Conservation (phyloP, 495 filamentous ascomycete genomes). For the Cenococcum geophilum region DNA sequence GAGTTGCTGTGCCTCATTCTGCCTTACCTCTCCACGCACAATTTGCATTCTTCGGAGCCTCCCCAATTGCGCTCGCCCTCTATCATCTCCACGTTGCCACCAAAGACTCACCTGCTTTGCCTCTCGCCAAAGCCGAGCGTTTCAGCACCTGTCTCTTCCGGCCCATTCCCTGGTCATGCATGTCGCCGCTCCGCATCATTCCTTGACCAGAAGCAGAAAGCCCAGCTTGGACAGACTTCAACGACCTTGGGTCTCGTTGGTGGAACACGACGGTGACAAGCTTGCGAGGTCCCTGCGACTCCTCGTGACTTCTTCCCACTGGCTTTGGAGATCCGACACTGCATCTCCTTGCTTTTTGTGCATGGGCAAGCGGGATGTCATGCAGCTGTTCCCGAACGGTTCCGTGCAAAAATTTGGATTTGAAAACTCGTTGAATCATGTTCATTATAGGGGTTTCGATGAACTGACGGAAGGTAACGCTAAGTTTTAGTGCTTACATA, state of each 20-base stretch:
- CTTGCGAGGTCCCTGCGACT: background rate
- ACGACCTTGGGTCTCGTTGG: constrained; percentile 1
- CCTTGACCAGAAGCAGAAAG: constrained; percentile 15
- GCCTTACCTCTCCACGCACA: constrained; percentile 23
- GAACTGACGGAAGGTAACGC: too few species aligned
- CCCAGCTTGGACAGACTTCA: constrained; percentile 11
- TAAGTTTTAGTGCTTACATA: too few species aligned
- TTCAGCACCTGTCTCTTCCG: constrained; percentile 9
- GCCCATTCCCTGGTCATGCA: constrained; percentile 19
- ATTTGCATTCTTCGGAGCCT: constrained; percentile 15
- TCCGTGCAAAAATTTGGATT: background rate
- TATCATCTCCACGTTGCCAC: constrained; percentile 19
- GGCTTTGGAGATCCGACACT: constrained; percentile 6
- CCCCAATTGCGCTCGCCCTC: constrained; percentile 18
- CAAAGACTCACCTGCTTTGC: constrained; percentile 17
- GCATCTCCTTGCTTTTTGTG: constrained; percentile 14
- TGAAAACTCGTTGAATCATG: too few species aligned
- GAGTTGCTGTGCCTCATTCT: constrained; percentile 19
- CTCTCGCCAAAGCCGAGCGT: constrained; percentile 18
- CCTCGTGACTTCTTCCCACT: constrained; percentile 17
- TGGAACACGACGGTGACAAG: constrained; percentile 6
- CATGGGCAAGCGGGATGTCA: constrained; percentile 16
- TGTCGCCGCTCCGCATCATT: constrained; percentile 11
- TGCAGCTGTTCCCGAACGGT: constrained; percentile 12
- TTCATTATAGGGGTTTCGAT: too few species aligned